Percentiles rank a stretch among this genome's conserved stretches.
Conservation (phyloP, 495 filamentous ascomycete species). For the Neurospora discreta region DNA sequence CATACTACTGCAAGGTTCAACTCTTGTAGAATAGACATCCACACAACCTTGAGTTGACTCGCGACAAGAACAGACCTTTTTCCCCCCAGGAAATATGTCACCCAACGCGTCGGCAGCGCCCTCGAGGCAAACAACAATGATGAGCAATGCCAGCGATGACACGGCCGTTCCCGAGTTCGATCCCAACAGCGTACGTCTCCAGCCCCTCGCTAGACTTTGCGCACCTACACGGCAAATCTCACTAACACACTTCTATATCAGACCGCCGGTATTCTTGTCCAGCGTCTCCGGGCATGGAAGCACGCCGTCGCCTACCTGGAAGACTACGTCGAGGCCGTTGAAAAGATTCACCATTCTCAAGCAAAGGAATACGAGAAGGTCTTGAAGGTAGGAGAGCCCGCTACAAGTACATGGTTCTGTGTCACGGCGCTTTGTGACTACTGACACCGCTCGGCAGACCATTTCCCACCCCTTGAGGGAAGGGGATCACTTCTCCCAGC, state of each 20-base stretch:
- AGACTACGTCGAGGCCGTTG: conserved; percentile 71
- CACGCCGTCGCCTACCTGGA: conserved; percentile 85
- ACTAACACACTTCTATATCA: conserved; percentile 16
- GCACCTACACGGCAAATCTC: not conserved
- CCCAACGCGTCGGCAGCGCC: conserved; percentile 28
- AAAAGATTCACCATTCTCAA: conserved; percentile 72
- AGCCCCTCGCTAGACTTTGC: not conserved
- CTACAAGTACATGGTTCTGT: not conserved
- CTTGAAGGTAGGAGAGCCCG: conserved; percentile 52
- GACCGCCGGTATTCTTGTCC: conserved; percentile 65
- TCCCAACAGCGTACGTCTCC: conserved; percentile 55
- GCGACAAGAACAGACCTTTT: not conserved
- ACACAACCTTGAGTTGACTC: not conserved
- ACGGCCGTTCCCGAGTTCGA: conserved; percentile 62
- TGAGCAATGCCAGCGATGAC: conserved; percentile 40
- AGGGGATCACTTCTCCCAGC: conserved; percentile 83
- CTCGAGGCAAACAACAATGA: conserved; percentile 43
- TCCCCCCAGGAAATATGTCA: not conserved
- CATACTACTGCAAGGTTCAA: not conserved
- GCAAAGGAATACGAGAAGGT: conserved; percentile 94
- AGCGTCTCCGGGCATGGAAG: conserved; percentile 89
- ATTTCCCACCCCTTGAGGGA: conserved; percentile 78
- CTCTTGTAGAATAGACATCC: not conserved
- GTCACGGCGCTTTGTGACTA: not conserved
- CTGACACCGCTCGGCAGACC: conserved; percentile 38